These are phyloP conservation scores for Oemleria cerasiformis DNA, from an alignment of 306 rosid species.

Conservation along the genomic window DNA sequence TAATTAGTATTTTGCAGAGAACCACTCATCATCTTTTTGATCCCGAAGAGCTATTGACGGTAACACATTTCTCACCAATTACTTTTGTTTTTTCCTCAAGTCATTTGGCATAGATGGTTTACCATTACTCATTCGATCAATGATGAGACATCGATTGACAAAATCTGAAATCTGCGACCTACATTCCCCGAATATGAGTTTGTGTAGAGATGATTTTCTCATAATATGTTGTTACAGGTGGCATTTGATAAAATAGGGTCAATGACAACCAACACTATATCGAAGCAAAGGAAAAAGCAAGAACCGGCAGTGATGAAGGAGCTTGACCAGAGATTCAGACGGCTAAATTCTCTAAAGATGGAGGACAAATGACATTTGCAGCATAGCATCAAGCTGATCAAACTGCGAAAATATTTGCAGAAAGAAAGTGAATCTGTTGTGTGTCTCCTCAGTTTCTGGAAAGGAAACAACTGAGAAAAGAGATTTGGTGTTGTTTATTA, in stretches of 20 bases:
- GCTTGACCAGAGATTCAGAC: constrained; percentile 80
- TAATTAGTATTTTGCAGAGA: constrained; percentile 70
- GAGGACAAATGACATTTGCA: constrained; percentile 44
- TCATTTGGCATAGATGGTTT: constrained; percentile 6
- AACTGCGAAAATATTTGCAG: constrained; percentile 35
- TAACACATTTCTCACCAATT: constrained; percentile 22
- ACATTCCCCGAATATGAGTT: not conserved
- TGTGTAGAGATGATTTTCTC: constrained; percentile 1
- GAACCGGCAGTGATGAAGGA: constrained; percentile 98
- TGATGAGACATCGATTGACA: no score
- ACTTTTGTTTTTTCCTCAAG: not conserved
- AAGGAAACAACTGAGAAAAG: constrained; percentile 27
- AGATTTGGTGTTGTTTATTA: constrained; percentile 36
- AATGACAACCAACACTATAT: constrained; percentile 85
- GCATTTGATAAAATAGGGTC: constrained; percentile 94
- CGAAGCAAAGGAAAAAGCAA: constrained; percentile 94
- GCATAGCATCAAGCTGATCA: constrained; percentile 26
- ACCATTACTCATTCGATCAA: not conserved
- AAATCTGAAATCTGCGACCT: no score
- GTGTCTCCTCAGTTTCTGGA: constrained; percentile 16
- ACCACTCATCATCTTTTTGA: constrained; percentile 93
- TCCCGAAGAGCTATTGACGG: constrained; percentile 90
- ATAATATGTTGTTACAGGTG: constrained; percentile 54
- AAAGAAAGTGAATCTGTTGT: constrained; percentile 24
- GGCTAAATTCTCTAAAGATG: constrained; percentile 61